Conservation (phyloP, 768 basidiomycete species). For the Sarcodon aspratus region DNA sequence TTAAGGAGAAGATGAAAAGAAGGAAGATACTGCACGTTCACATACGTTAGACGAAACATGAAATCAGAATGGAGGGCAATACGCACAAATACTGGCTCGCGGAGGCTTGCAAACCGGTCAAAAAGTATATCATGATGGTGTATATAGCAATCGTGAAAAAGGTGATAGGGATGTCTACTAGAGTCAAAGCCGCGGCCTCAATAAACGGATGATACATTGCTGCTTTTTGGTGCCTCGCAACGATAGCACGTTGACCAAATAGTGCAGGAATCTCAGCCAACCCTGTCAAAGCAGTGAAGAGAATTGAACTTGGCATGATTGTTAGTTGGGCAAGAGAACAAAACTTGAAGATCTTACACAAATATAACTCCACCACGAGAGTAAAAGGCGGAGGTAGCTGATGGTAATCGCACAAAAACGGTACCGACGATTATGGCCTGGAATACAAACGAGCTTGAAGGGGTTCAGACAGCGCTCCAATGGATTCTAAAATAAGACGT, state of each 20-base stretch:
- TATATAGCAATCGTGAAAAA: slow-evolving; percentile 34
- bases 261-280: slow-evolving; percentile 54
- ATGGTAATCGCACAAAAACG: slow-evolving; percentile 46
- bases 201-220: slow-evolving; percentile 53
- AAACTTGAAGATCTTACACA: slow-evolving; percentile 35
- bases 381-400: slow-evolving; percentile 52
- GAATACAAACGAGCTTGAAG: slow-evolving; percentile 40
- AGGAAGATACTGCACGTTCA: slow-evolving; percentile 35
- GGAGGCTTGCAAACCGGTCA: slow-evolving; percentile 42
- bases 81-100: slow-evolving; percentile 59
- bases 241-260: slow-evolving; percentile 48
- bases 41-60: not conserved
- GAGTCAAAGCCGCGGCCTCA: slow-evolving; percentile 42
- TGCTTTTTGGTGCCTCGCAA: slow-evolving; percentile 42
- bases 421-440: slow-evolving; percentile 48
- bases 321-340: not conserved
- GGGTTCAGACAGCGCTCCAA: not conserved
- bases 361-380: slow-evolving; percentile 72
- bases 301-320: slow-evolving; percentile 4
- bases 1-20: slow-evolving; percentile 44
- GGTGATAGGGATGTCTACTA: slow-evolving; percentile 53
- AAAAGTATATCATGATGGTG: slow-evolving; percentile 45
- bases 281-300: slow-evolving; percentile 45
- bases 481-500: not conserved
- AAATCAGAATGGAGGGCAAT: not conserved